Percentiles rank a stretch among this genome's conserved stretches.
Conservation (phyloP, 2,329 filamentous ascomycete genomes). For the Rosellinia necatrix region DNA sequence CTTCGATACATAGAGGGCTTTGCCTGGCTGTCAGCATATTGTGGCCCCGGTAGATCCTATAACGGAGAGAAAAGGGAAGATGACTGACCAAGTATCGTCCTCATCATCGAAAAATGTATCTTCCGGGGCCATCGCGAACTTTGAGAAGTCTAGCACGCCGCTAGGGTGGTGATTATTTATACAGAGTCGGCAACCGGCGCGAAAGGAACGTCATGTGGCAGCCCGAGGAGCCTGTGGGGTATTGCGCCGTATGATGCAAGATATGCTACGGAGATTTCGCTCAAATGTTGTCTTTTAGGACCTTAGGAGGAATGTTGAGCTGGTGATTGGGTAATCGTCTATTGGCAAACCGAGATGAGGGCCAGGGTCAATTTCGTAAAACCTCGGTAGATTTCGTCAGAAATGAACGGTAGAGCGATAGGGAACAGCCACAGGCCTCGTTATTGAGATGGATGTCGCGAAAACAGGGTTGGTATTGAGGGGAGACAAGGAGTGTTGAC, state of each 20-base stretch:
- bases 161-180: too few relatives aligned
- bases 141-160: background rate
- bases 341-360: slow-evolving; percentile 19
- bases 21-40: slow-evolving; percentile 35
- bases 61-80: slow-evolving; percentile 16
- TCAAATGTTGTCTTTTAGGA: slow-evolving; percentile 22
- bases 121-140: slow-evolving; percentile 65
- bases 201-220: slow-evolving; percentile 4
- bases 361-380: slow-evolving; percentile 9
- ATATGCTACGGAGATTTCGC: background rate
- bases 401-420: slow-evolving; percentile 8
- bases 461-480: slow-evolving; percentile 12
- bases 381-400: slow-evolving; percentile 14
- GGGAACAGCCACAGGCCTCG: background rate
- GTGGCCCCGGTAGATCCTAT: slow-evolving; percentile 5
- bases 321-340: slow-evolving; percentile 32
- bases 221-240: background rate
- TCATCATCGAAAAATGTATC: slow-evolving; percentile 74
- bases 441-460: background rate
- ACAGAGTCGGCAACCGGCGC: too few relatives aligned
- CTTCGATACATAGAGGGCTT: slow-evolving; percentile 97
- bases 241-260: slow-evolving; percentile 10
- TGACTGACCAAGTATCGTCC: slow-evolving; percentile 68
- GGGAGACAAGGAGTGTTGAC: slow-evolving; percentile 13
- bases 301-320: background rate